phyloP scores from a whole-genome alignment of 1,139 yeast genomes.

The Candida freyschussii region DNA sequence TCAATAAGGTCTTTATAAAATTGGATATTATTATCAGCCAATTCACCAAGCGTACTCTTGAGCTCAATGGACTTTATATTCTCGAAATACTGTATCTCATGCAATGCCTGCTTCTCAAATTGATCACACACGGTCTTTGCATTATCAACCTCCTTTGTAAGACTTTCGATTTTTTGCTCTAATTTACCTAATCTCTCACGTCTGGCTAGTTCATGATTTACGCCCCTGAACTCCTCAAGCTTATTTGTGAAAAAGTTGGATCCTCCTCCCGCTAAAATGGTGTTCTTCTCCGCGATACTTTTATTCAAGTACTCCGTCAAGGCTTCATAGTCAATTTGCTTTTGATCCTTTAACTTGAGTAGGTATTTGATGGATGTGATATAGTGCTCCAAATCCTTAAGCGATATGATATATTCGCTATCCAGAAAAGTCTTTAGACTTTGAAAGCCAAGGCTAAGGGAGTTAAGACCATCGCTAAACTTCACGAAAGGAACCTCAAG shows the following conservation, averaged over 20 bases:
- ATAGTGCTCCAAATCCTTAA: constrained; percentile 86
- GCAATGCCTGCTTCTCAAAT: constrained; percentile 56
- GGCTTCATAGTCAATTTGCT: constrained; percentile 86
- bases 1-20: constrained; percentile 70
- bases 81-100: constrained; percentile 82
- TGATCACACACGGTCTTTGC: constrained; percentile 71
- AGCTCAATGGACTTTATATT: constrained; percentile 73
- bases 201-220: constrained; percentile 51
- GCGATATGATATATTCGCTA: constrained; percentile 72
- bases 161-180: constrained; percentile 52
- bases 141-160: constrained; percentile 53
- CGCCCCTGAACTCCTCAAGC: constrained; percentile 56
- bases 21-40: constrained; percentile 72
- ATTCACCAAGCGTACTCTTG: constrained; percentile 58
- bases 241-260: constrained; percentile 49
- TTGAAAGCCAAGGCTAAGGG: constrained; percentile 41
- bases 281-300: constrained; percentile 62
- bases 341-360: constrained; percentile 83
- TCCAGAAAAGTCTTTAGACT: constrained; percentile 62
- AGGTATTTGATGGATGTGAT: constrained; percentile 69
- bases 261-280: constrained; percentile 51
- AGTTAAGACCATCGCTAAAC: constrained; percentile 50
- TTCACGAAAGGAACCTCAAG: constrained; percentile 46
- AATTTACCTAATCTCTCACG: constrained; percentile 47
- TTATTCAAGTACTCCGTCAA: constrained; percentile 72